phyloP scores from a whole-genome alignment of 2,329 filamentous ascomycete genomes.

The Apiospora hydei region DNA sequence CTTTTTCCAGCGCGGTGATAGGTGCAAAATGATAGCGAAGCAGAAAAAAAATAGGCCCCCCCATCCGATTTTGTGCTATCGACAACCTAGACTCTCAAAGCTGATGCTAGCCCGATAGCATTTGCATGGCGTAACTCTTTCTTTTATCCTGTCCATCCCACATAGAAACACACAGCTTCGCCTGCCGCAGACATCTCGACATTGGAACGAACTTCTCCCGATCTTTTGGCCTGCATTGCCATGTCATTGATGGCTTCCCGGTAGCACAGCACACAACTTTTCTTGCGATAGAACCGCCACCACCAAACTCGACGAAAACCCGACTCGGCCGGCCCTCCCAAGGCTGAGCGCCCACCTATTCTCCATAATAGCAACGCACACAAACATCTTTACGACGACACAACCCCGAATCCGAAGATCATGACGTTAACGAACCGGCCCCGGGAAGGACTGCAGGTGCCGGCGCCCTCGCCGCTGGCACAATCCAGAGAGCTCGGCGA shows the following conservation, averaged over 20 bases:
- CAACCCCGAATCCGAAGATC: not conserved
- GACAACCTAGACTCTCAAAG: not conserved
- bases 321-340: not conserved
- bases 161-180: not conserved
- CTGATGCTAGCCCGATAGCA: not conserved
- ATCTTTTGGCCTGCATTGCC: not conserved
- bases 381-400: not conserved
- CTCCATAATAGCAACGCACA: not conserved
- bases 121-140: slow-evolving; percentile 6
- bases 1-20: slow-evolving; percentile 20
- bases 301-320: not conserved
- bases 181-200: not conserved
- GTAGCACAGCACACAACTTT: not conserved
- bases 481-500: slow-evolving; percentile 70
- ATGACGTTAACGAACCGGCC: slow-evolving; percentile 35
- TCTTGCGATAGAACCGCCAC: not conserved
- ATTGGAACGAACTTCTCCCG: not conserved
- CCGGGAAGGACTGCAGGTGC: slow-evolving; percentile 33
- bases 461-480: slow-evolving; percentile 48
- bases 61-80: slow-evolving; percentile 12
- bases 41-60: slow-evolving; percentile 4
- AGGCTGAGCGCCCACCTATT: slow-evolving; percentile 13
- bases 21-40: not conserved
- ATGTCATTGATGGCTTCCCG: slow-evolving; percentile 7
- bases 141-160: not conserved